These are phyloP conservation scores for Kurtzmaniella natalensis DNA, from an alignment of 1,139 yeast genomes.

Conservation along the genomic window DNA sequence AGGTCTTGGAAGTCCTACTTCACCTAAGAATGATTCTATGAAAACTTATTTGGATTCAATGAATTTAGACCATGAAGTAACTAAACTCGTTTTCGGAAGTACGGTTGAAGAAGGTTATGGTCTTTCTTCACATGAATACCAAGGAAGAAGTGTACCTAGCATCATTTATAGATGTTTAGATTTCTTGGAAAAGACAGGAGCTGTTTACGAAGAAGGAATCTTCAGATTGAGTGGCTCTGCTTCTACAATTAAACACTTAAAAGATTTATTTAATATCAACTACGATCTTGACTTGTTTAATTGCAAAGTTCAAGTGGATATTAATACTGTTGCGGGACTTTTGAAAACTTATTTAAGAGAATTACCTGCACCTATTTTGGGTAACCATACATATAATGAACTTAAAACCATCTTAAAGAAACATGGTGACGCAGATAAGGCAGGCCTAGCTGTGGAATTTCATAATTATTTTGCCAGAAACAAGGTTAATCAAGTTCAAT, in stretches of 20 bases:
- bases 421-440: conserved; percentile 16
- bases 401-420: conserved; percentile 24
- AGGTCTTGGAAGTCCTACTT: conserved; percentile 8
- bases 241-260: conserved; percentile 66
- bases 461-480: conserved; percentile 25
- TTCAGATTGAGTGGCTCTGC: conserved; percentile 91
- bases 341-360: conserved; percentile 72
- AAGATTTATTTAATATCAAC: conserved; percentile 59
- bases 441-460: conserved; percentile 25
- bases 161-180: conserved; percentile 75
- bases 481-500: conserved; percentile 40
- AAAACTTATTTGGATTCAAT: conserved; percentile 37
- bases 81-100: conserved; percentile 59
- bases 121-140: conserved; percentile 44
- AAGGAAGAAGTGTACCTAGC: conserved; percentile 60
- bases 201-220: conserved; percentile 83
- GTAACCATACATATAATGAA: conserved; percentile 41
- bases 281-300: conserved; percentile 66
- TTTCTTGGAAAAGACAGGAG: conserved; percentile 62
- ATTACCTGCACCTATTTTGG: conserved; percentile 61
- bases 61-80: conserved; percentile 32
- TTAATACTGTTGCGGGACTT: conserved; percentile 77
- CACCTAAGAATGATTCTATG: conserved; percentile 13
- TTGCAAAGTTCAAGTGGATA: conserved; percentile 45
- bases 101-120: conserved; percentile 51